phyloP scores from a whole-genome alignment of 2,329 filamentous ascomycete species.

The Monosporascus sp. region DNA sequence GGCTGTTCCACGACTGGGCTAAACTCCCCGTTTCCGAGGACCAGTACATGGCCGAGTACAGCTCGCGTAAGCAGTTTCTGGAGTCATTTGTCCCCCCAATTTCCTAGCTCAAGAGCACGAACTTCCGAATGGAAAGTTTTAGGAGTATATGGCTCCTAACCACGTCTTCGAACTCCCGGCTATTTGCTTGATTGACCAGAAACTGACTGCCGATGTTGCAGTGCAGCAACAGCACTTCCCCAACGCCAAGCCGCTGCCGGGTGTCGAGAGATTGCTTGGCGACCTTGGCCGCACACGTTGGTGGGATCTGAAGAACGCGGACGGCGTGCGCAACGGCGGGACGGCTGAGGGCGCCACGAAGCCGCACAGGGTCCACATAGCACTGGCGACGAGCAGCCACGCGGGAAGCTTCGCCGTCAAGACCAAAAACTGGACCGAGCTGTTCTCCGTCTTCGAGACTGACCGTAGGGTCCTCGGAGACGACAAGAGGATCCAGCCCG shows the following conservation, averaged over 20 bases:
- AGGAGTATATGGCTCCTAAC: too few species aligned
- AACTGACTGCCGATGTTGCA: too few species aligned
- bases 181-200: too few species aligned
- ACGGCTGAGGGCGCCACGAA: conserved; percentile 18
- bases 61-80: too few species aligned
- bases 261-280: conserved; percentile 63
- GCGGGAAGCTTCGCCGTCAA: conserved; percentile 71
- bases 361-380: conserved; percentile 61
- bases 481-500: conserved; percentile 68
- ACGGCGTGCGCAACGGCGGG: conserved; percentile 16
- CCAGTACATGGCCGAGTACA: conserved; percentile 58
- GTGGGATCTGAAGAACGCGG: conserved; percentile 35
- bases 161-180: too few species aligned
- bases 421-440: conserved; percentile 53
- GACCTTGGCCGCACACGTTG: conserved; percentile 51
- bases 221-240: conserved; percentile 74
- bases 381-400: conserved; percentile 79
- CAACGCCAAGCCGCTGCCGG: conserved; percentile 68
- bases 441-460: conserved; percentile 61
- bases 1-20: conserved; percentile 70
- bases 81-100: too few species aligned
- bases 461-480: conserved; percentile 80
- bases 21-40: conserved; percentile 70
- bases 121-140: too few species aligned
- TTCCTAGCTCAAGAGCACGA: too few species aligned